phyloP scores from a whole-genome alignment of 305 asterid genomes.

The Fraxinus nigra region DNA sequence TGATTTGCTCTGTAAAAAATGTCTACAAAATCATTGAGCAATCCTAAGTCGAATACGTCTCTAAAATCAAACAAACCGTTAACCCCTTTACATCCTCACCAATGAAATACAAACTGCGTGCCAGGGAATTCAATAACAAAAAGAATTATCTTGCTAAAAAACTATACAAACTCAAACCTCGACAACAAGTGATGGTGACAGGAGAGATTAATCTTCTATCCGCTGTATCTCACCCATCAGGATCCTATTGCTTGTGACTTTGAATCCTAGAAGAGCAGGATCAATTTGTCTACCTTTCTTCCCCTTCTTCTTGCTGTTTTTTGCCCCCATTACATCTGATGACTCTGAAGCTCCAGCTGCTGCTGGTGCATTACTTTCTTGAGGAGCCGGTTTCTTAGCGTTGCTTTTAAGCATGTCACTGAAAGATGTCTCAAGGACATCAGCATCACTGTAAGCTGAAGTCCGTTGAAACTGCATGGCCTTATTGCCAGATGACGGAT shows the following conservation, averaged over 20 bases:
- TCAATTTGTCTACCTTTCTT: constrained; percentile 93
- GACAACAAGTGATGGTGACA: not conserved
- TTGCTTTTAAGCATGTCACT: constrained; percentile 96
- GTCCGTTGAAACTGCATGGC: constrained; percentile 63
- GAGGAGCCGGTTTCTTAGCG: constrained; percentile 55
- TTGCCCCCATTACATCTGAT: constrained; percentile 42
- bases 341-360: constrained; percentile 40
- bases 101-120: not conserved
- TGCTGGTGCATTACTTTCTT: constrained; percentile 36
- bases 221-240: constrained; percentile 98
- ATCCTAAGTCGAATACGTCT: not conserved
- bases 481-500: constrained; percentile 35
- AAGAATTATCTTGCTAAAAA: not conserved
- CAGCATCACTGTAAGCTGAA: constrained; percentile 70
- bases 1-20: not conserved
- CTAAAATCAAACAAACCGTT: not conserved
- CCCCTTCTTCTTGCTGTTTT: constrained; percentile 80
- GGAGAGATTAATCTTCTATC: constrained; percentile 54
- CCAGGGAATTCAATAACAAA: not conserved
- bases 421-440: constrained; percentile 78
- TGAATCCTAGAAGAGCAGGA: constrained; percentile 95
- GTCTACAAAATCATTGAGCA: not conserved
- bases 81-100: not conserved
- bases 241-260: constrained; percentile 93
- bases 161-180: not conserved